Percentiles rank a stretch among this genome's conserved stretches.
phyloP scores from a whole-genome alignment of 1,139 yeast genomes.

The Debaryomyces udenii region DNA sequence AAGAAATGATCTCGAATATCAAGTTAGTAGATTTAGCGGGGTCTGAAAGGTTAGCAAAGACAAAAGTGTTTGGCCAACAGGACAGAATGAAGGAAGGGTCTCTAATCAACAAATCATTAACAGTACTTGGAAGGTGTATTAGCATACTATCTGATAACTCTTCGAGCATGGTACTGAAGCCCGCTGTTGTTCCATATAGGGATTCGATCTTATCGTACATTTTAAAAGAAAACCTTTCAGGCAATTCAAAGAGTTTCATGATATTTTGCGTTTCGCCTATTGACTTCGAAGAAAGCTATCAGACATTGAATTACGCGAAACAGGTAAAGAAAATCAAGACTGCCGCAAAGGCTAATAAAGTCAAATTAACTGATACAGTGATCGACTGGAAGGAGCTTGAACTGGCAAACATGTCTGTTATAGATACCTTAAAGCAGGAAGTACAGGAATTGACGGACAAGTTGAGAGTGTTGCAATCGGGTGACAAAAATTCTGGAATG shows the following conservation, averaged over 20 bases:
- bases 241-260: slow-evolving; percentile 77
- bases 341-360: slow-evolving; percentile 51
- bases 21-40: slow-evolving; percentile 83
- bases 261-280: slow-evolving; percentile 76
- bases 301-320: slow-evolving; percentile 75
- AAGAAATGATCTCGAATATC: slow-evolving; percentile 57
- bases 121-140: slow-evolving; percentile 76
- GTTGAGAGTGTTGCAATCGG: slow-evolving; percentile 15
- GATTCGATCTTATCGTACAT: slow-evolving; percentile 76
- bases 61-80: slow-evolving; percentile 62
- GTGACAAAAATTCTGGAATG: background rate
- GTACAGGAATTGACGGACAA: slow-evolving; percentile 33
- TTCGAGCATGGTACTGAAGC: slow-evolving; percentile 19
- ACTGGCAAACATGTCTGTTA: slow-evolving; percentile 30
- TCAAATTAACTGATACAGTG: slow-evolving; percentile 33
- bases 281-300: slow-evolving; percentile 72
- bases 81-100: slow-evolving; percentile 73
- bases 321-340: slow-evolving; percentile 73
- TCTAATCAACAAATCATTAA: slow-evolving; percentile 71
- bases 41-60: slow-evolving; percentile 66
- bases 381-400: slow-evolving; percentile 38
- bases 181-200: slow-evolving; percentile 63
- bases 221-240: slow-evolving; percentile 70
- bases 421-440: slow-evolving; percentile 35
- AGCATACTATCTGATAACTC: slow-evolving; percentile 50